These are phyloP conservation scores for Bromus sterilis DNA, from an alignment of 176 grass and related monocot genomes.

Conservation along the genomic window DNA sequence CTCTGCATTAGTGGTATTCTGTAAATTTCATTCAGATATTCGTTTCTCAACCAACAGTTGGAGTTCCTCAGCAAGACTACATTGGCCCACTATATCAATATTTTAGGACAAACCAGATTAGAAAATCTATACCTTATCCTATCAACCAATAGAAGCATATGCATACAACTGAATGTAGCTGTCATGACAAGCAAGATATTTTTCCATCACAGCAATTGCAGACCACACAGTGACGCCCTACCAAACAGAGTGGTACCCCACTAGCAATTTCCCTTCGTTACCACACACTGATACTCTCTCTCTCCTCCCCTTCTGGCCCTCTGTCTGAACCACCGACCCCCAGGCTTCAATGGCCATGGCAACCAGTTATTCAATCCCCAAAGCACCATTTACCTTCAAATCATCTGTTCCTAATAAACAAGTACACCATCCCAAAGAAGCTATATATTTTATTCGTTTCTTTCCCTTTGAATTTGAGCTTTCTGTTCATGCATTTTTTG, in stretches of 20 bases:
- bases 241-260: conserved; percentile 18
- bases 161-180: conserved; percentile 17
- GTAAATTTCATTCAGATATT: neutral
- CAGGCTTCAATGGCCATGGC: conserved; percentile 31
- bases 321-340: neutral
- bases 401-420: conserved; percentile 10
- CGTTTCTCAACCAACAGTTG: neutral
- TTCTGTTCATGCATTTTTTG: neutral
- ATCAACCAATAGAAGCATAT: conserved; percentile 17
- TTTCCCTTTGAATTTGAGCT: neutral
- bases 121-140: conserved; percentile 7
- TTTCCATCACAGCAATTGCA: conserved; percentile 13
- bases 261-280: neutral
- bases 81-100: neutral
- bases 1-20: neutral
- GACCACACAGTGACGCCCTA: conserved; percentile 39
- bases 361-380: conserved; percentile 21
- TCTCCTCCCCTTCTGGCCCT: neutral
- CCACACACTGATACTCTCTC: neutral
- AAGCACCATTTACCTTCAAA: conserved; percentile 13
- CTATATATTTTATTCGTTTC: neutral
- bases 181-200: conserved; percentile 25
- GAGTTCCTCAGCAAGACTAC: neutral
- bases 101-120: neutral
- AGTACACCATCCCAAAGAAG: conserved; percentile 3